phyloP scores from a whole-genome alignment of 805 yeast species.

The Starmerella kuoi region DNA sequence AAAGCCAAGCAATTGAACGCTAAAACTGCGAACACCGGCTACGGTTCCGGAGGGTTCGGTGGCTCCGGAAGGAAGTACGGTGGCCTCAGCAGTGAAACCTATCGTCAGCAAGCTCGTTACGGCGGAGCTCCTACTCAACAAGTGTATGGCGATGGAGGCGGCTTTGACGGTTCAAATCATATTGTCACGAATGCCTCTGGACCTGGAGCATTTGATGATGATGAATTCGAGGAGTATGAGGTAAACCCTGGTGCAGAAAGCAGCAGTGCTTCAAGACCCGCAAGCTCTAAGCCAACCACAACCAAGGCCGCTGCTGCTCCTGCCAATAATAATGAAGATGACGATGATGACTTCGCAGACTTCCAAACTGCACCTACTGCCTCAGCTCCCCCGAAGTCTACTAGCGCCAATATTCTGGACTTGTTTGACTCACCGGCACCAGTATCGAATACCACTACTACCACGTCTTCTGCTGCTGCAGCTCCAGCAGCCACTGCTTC shows the following conservation, averaged over 20 bases:
- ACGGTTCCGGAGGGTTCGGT: slow-evolving; percentile 38
- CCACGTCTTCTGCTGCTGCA: slow-evolving; percentile 8
- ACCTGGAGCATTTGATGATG: slow-evolving; percentile 22
- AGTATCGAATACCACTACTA: neutral
- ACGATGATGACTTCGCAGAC: slow-evolving; percentile 51
- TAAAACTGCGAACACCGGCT: slow-evolving; percentile 37
- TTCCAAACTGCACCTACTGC: slow-evolving; percentile 45
- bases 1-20: slow-evolving; percentile 78
- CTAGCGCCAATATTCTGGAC: slow-evolving; percentile 20
- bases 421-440: slow-evolving; percentile 22
- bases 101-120: slow-evolving; percentile 14
- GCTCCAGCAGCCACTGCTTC: too few relatives aligned
- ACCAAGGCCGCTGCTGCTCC: neutral
- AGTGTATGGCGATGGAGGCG: slow-evolving; percentile 35
- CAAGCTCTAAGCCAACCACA: neutral
- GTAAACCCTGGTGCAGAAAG: slow-evolving; percentile 16
- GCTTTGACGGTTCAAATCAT: slow-evolving; percentile 29
- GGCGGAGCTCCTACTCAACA: slow-evolving; percentile 29
- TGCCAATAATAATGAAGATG: slow-evolving; percentile 28
- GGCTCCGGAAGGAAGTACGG: slow-evolving; percentile 28
- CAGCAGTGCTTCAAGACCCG: too few relatives aligned
- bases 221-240: slow-evolving; percentile 32
- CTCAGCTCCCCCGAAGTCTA: slow-evolving; percentile 16
- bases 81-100: slow-evolving; percentile 28
- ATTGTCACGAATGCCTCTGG: slow-evolving; percentile 21